Evolutionary conservation across 441 rosid species (phyloP), one percentile per base, ranked within the genome.

Genomic region (Euphorbia schlechtendalii): DNA sequence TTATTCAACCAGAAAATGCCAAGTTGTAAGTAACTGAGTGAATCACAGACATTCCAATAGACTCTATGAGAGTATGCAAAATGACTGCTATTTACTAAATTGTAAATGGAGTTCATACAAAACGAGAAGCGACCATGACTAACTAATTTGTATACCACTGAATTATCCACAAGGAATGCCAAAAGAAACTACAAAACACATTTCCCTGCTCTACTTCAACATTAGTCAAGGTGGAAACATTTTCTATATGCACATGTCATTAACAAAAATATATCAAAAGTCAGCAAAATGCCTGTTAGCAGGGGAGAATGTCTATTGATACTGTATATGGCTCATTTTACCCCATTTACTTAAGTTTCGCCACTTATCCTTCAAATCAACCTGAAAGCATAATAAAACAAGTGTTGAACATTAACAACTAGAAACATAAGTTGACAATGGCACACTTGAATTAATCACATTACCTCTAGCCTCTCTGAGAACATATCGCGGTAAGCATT

Each of bases 281-380:
- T 17, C 17, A n/a, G 18, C 22, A 18, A 18, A 6, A n/a, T n/a
- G 10, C 52, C 52, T 40, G 8, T 18, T 11, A 15, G 43, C 10
- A 20, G 27, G n/a, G 12, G 28, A 5, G 2, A 43, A 25, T 34
- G 10, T 34, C 40, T 27, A 46, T 28, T 4, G 11, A 9, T 6
- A 28, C 38, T 2, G 4, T 3, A 9, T 8, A 51, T 8, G 17
- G 12, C 40, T n/a, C 18, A 18, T 49, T 82, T 73, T 74, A 82
- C 25, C 55, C 11, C 55, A 62, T 27, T 56, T 61, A 21, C 54
- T 71, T 80, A 74, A 59, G 49, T 79, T 79, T 66, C 83, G 72
- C 83, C 83, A 79, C 28, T 76, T 76, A 63, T 79, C 80, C 71
- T 79, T 79, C 55, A 82, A 64, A 76, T 82, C 79, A 41, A 67